A percentile compares a stretch with the other conserved stretches of the same genome.
Evolutionary conservation across 2,329 filamentous ascomycete genomes (phyloP).

Genomic region (Botrytis medusae): DNA sequence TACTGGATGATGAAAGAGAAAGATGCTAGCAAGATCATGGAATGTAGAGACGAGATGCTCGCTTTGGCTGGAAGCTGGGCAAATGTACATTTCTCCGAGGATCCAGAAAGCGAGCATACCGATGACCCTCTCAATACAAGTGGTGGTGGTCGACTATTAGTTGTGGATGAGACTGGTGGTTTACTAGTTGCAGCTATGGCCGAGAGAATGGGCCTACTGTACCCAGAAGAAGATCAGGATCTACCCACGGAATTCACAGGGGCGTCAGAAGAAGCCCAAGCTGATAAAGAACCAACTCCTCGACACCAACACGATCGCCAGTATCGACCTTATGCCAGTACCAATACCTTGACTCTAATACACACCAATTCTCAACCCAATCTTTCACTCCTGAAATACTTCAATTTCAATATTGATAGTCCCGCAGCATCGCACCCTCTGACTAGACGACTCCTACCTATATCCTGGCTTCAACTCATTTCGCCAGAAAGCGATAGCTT

Average conservation of each 20-base stretch:
- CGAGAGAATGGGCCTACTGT: constrained; percentile 67
- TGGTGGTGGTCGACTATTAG: constrained; percentile 57
- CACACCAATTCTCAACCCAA: constrained; percentile 86
- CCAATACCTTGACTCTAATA: constrained; percentile 76
- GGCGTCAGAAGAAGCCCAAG: constrained; percentile 15
- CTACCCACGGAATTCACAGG: constrained; percentile 6
- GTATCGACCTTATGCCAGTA: constrained; percentile 31
- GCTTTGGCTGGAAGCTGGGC: constrained; percentile 84
- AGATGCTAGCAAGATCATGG: constrained; percentile 77
- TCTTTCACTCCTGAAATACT: constrained; percentile 83
- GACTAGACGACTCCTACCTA: constrained; percentile 72
- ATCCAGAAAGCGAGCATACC: constrained; percentile 20
- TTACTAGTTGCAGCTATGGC: constrained; percentile 68
- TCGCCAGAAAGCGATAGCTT: constrained; percentile 72
- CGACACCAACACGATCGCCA: constrained; percentile 19
- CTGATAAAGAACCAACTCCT: constrained; percentile 19
- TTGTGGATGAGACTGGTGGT: constrained; percentile 70
- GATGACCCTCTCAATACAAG: constrained; percentile 13
- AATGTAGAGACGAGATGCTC: constrained; percentile 80
- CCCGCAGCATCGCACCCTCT: constrained; percentile 65
- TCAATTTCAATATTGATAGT: constrained; percentile 73
- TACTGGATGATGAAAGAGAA: constrained; percentile 78
- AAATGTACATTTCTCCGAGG: constrained; percentile 69
- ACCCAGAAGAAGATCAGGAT: constrained; percentile 39
- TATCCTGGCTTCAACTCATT: constrained; percentile 91